A percentile compares a stretch with the other conserved stretches of the same genome.
phyloP scores from a whole-genome alignment of 495 filamentous ascomycete species.

The Hypoxylon subgilvum region DNA sequence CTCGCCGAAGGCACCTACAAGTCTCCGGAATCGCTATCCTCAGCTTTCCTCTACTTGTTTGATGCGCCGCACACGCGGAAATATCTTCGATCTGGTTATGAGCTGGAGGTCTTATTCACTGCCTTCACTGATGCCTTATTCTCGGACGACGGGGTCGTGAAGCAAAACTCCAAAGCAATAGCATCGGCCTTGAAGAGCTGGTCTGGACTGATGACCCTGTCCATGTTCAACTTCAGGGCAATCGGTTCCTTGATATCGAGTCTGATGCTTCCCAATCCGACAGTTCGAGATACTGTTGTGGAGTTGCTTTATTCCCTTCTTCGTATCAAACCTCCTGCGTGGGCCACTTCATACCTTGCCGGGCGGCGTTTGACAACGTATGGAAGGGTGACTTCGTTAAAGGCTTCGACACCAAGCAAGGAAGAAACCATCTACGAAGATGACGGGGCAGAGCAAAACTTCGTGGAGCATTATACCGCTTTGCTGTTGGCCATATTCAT shows the following conservation, averaged over 20 bases:
- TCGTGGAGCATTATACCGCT: slow-evolving; percentile 91
- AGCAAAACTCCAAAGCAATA: slow-evolving; percentile 84
- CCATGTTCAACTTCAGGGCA: slow-evolving; percentile 82
- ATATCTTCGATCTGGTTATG: slow-evolving; percentile 78
- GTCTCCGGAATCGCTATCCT: slow-evolving; percentile 82
- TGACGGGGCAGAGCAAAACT: slow-evolving; percentile 72
- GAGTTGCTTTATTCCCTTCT: slow-evolving; percentile 90
- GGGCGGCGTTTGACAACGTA: slow-evolving; percentile 93
- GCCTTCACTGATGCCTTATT: slow-evolving; percentile 85
- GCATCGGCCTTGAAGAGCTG: slow-evolving; percentile 90
- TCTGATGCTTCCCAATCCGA: slow-evolving; percentile 71
- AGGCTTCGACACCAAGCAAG: slow-evolving; percentile 51
- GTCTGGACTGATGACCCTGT: slow-evolving; percentile 84
- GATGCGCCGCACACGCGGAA: slow-evolving; percentile 82
- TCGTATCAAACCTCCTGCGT: slow-evolving; percentile 92
- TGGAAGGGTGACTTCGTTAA: slow-evolving; percentile 88
- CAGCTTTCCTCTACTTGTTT: slow-evolving; percentile 84
- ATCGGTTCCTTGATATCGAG: slow-evolving; percentile 81
- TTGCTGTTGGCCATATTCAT: slow-evolving; percentile 86
- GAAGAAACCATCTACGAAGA: slow-evolving; percentile 65
- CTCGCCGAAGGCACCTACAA: slow-evolving; percentile 90
- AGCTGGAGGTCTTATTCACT: slow-evolving; percentile 79
- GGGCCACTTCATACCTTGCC: slow-evolving; percentile 94
- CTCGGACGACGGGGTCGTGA: slow-evolving; percentile 75
- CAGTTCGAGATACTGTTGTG: slow-evolving; percentile 73